Evolutionary conservation across 2,329 filamentous ascomycete species (phyloP), one percentile per base, ranked within the genome.

Genomic region (Coleophoma eucalyptorum): DNA sequence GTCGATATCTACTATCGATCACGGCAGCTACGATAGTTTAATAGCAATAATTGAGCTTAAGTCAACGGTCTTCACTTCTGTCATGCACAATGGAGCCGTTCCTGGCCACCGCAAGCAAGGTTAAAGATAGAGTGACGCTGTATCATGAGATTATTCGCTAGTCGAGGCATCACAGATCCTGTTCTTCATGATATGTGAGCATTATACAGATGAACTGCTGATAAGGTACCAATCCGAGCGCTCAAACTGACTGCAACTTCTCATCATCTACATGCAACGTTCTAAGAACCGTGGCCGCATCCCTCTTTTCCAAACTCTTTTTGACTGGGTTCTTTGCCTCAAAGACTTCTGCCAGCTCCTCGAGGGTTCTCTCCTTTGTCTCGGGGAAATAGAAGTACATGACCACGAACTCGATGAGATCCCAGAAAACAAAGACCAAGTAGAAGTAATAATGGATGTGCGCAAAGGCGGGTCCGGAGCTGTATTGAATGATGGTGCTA

Each of bases 291-390:
- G 73, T 76, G 50, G 67, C 63, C 1, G 71, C 70, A 52, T 62
- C 69, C 47, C 74, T 55, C 49, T 59, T 62, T 41, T 63, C 51
- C 20, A 64, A 50, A 55, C 61, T 64, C 49, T 57, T 61, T 62
- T 70, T 71, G 15, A 76, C 73, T 0, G 74, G 74, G 57, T 76
- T 70, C 2, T 61, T 66, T 0, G 72, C 70, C n/a, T 68, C 73
- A 76, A 81, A 81, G 3, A 81, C 69, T 5, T 70, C 69, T 51
- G 80, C 77, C 66, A 81, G 74, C 41, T 76, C 75, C 58, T 81
- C 79, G 5, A 81, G 67, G 2, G 75, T 77, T 13, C 75, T 67
- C 31, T 75, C 76, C 61, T 80, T 81, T 3, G 79, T 82, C 59
- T 81, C 78, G 0, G 79, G 78, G 5, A 81, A 67, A 50, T 70